phyloP scores from a whole-genome alignment of 805 yeast species.

The Blastobotrys mokoenaii region DNA sequence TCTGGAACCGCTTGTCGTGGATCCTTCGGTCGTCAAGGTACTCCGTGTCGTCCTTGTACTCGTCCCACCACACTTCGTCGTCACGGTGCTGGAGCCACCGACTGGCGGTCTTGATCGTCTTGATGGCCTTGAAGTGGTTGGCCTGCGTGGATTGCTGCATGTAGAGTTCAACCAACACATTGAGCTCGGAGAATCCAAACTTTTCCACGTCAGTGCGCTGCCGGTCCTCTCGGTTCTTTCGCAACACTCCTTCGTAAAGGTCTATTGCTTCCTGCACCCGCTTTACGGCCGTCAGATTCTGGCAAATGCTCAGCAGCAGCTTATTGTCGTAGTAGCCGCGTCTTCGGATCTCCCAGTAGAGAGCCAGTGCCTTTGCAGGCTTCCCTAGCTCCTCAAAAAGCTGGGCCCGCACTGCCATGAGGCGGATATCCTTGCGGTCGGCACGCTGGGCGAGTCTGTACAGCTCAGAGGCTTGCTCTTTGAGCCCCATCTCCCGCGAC shows the following conservation, averaged over 20 bases:
- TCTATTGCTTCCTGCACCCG: slow-evolving; percentile 68
- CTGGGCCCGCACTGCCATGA: slow-evolving; percentile 66
- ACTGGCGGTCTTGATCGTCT: slow-evolving; percentile 58
- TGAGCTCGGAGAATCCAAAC: slow-evolving; percentile 85
- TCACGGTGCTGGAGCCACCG: slow-evolving; percentile 76
- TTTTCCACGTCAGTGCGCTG: slow-evolving; percentile 25
- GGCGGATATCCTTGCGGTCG: slow-evolving; percentile 72
- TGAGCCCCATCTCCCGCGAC: slow-evolving; percentile 54
- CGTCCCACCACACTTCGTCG: slow-evolving; percentile 60
- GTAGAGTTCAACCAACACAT: slow-evolving; percentile 73
- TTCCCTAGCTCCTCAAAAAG: slow-evolving; percentile 24
- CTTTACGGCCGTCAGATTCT: slow-evolving; percentile 37
- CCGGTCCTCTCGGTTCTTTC: slow-evolving; percentile 42
- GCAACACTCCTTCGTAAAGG: slow-evolving; percentile 55
- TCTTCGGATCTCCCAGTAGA: slow-evolving; percentile 17
- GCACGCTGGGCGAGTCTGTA: slow-evolving; percentile 75
- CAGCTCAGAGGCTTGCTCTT: slow-evolving; percentile 50
- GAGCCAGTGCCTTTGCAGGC: slow-evolving; percentile 20
- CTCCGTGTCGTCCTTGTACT: slow-evolving; percentile 61
- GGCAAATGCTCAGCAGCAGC: slow-evolving; percentile 1
- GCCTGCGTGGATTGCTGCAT: slow-evolving; percentile 61
- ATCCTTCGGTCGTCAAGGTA: slow-evolving; percentile 61
- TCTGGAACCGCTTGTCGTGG: slow-evolving; percentile 7
- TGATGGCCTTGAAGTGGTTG: slow-evolving; percentile 55
- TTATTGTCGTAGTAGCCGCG: slow-evolving; percentile 9